Conservation (phyloP, 768 basidiomycete genomes). For the Pulveroboletus sp. region DNA sequence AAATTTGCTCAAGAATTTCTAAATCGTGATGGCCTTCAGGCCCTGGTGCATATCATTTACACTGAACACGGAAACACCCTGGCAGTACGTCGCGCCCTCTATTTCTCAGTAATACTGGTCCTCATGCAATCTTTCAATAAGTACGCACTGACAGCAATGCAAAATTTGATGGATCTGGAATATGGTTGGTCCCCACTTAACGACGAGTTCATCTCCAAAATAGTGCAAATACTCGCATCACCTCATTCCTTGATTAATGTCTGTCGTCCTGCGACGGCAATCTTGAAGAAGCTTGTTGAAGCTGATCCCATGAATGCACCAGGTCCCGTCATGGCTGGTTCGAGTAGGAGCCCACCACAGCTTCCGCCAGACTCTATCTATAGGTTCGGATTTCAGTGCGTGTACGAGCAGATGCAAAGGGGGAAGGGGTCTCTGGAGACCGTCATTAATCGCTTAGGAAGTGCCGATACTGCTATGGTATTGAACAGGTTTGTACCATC, state of each 20-base stretch:
- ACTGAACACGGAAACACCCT: constrained; percentile 74
- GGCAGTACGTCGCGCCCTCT: constrained; percentile 48
- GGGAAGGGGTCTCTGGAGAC: constrained; percentile 70
- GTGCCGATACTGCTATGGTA: constrained; percentile 81
- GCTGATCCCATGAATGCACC: constrained; percentile 71
- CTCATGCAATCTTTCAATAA: constrained; percentile 28
- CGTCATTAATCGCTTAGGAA: constrained; percentile 74
- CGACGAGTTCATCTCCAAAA: constrained; percentile 65
- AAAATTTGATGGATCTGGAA: constrained; percentile 83
- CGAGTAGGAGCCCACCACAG: constrained; percentile 51
- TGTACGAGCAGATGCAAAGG: constrained; percentile 78
- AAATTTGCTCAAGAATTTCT: constrained; percentile 79
- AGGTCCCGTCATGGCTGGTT: constrained; percentile 51
- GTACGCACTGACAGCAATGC: constrained; percentile 84
- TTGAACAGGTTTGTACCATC: constrained; percentile 58
- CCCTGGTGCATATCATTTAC: constrained; percentile 67
- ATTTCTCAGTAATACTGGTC: background rate
- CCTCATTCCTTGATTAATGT: constrained; percentile 80
- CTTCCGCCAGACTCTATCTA: constrained; percentile 69
- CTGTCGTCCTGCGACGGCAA: constrained; percentile 85
- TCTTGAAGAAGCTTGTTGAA: constrained; percentile 85
- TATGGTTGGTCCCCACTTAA: constrained; percentile 78
- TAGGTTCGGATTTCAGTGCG: constrained; percentile 77
- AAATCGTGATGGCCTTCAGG: constrained; percentile 60
- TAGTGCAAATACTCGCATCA: constrained; percentile 76